Base-by-base conservation (phyloP, 768 basidiomycete genomes). In the Cyclocybe aegerita region DNA sequence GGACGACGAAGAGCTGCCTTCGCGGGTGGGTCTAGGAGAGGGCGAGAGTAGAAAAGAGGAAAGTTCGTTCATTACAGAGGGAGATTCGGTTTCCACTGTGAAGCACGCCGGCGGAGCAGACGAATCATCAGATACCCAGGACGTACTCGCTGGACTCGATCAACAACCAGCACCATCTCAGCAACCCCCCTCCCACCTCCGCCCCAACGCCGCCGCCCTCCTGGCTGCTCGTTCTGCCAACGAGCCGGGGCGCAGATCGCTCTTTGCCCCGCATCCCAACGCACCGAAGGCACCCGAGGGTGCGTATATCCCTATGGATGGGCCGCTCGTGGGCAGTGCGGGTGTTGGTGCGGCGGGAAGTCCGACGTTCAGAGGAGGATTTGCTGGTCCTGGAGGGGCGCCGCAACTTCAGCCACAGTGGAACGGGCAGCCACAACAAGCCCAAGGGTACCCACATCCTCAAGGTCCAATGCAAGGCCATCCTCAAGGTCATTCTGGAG, bases 351-450 rank as follows among this genome's bases (percentile, higher is more conserved):
- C 15, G 33, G 47, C 48, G n/a, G 65, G 68, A 1, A 83, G 83
- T 0, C 84, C 83, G 3, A 80, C 86, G 81, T 86, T 82, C 61
- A 78, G 23, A 23, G 23, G 23, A 23, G 23, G 23, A 4, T 23
- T 80, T 43, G 49, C 50, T 7, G 52, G 51, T 44, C 49, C 41
- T 8, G 41, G 48, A 15, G 36, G 17, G 30, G 38, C 31, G 11
- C 23, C n/a, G 2, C 36, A 38, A 30, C 7, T 7, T 14, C 42
- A 32, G 23, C 23, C 10, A 5, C 36, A 11, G 29, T 23, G 23
- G 23, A 23, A 23, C 4, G 23, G 23, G 23, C 9, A 36, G 32
- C 39, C 49, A n/a, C 43, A 14, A 9, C 53, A 37, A 31, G 40
- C 12, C 1, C 39, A 45, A 0, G 39, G 11, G 12, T 33, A 36